Evolutionary conservation across 1,284 basidiomycete genomes (phyloP).

Genomic region (Marasmius oreades): DNA sequence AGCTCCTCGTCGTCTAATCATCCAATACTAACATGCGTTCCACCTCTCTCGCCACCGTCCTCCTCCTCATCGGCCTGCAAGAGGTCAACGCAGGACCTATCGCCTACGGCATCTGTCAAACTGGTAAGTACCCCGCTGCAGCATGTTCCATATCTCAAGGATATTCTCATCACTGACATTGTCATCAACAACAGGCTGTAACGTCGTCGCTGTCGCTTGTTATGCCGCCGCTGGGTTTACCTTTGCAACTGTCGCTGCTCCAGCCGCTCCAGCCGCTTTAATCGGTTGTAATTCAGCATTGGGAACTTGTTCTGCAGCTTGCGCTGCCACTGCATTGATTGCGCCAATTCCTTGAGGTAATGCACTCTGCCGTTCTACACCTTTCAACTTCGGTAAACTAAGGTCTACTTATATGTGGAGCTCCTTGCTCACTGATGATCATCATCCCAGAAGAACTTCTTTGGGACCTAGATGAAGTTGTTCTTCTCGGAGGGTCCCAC

Average conservation of each 20-base stretch:
- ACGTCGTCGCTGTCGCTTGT: slow-evolving; percentile 46
- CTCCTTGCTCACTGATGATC: too few species aligned
- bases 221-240: slow-evolving; percentile 49
- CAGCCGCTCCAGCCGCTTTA: slow-evolving; percentile 40
- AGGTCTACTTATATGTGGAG: too few species aligned
- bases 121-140: slow-evolving; percentile 28
- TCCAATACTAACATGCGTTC: too few species aligned
- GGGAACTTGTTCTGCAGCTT: slow-evolving; percentile 42
- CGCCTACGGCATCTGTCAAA: slow-evolving; percentile 46
- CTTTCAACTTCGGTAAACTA: too few species aligned
- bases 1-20: too few species aligned
- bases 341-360: slow-evolving; percentile 32
- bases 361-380: too few species aligned
- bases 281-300: slow-evolving; percentile 48
- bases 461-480: too few species aligned
- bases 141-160: too few species aligned
- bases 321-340: slow-evolving; percentile 30
- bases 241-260: slow-evolving; percentile 44
- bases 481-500: too few species aligned
- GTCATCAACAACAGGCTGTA: slow-evolving; percentile 42
- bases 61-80: slow-evolving; percentile 11
- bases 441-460: too few species aligned
- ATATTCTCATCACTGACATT: neutral
- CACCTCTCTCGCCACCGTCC: slow-evolving; percentile 10
- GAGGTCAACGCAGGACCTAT: slow-evolving; percentile 33